phyloP scores from a whole-genome alignment of 2,329 filamentous ascomycete species.

The Penicillium sp. region DNA sequence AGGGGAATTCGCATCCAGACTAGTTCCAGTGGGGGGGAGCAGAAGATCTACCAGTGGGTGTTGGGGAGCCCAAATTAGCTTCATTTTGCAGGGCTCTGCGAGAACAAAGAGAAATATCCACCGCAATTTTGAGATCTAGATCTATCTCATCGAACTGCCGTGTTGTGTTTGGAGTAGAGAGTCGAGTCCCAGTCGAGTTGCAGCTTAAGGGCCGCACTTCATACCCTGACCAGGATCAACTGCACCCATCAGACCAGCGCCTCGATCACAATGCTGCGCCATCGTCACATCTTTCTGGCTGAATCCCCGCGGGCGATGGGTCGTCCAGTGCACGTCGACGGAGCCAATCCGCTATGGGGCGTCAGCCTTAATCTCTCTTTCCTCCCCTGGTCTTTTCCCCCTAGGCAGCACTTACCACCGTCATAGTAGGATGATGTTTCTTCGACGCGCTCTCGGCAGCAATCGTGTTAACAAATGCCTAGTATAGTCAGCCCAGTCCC shows the following conservation, averaged over 20 bases:
- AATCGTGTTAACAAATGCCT: conserved; percentile 42
- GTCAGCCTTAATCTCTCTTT: conserved; percentile 12
- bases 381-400: neutral
- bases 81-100: neutral
- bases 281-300: conserved; percentile 39
- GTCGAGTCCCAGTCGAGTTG: too few species aligned
- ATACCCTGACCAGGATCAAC: conserved; percentile 34
- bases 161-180: too few species aligned
- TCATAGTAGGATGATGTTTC: conserved; percentile 45
- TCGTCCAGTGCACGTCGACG: conserved; percentile 44
- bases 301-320: conserved; percentile 42
- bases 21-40: conserved; percentile 12
- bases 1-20: conserved; percentile 13
- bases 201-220: conserved; percentile 25
- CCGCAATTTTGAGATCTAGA: too few species aligned
- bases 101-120: neutral
- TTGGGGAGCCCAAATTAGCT: neutral
- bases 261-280: conserved; percentile 41
- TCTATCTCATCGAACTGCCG: too few species aligned
- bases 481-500: neutral
- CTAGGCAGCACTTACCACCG: conserved; percentile 31
- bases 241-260: conserved; percentile 35
- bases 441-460: conserved; percentile 39
- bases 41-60: conserved; percentile 16
- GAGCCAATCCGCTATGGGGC: conserved; percentile 35